Percentiles rank a stretch among this genome's conserved stretches.
phyloP scores from a whole-genome alignment of 148 eudicot species.

The Chenopodium formosanum region DNA sequence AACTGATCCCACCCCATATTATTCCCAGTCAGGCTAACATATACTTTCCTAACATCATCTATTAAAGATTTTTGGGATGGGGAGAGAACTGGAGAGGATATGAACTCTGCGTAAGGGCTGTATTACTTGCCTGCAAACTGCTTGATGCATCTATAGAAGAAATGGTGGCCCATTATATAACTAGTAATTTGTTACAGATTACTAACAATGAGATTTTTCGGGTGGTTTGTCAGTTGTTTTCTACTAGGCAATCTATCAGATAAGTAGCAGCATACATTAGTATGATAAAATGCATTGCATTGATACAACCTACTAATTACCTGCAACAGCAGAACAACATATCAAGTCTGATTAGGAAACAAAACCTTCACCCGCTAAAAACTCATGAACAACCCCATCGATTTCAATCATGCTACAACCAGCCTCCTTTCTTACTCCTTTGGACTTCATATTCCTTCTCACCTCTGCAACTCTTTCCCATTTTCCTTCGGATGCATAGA shows the following conservation, averaged over 20 bases:
- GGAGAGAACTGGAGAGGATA: neutral
- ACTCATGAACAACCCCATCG: slow-evolving; percentile 39
- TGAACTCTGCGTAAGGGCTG: no score
- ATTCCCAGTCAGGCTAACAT: no score
- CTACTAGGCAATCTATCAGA: neutral
- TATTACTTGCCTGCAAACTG: no score
- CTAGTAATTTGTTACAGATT: no score
- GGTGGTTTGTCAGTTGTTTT: neutral
- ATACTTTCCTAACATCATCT: neutral
- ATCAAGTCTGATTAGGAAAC: neutral
- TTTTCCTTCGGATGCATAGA: slow-evolving; percentile 17
- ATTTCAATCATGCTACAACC: slow-evolving; percentile 39
- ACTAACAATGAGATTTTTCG: neutral
- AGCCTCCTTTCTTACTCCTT: slow-evolving; percentile 32
- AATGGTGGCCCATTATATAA: no score
- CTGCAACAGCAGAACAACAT: neutral
- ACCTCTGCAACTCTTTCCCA: slow-evolving; percentile 19
- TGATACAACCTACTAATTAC: neutral
- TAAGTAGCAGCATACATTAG: neutral
- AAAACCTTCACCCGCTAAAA: slow-evolving; percentile 37
- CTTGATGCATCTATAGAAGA: no score
- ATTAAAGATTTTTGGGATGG: neutral
- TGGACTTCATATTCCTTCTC: slow-evolving; percentile 19
- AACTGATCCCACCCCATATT: no score
- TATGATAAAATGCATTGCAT: neutral